phyloP scores from a whole-genome alignment of 78 protist species.

The Ministeria vibrans region DNA sequence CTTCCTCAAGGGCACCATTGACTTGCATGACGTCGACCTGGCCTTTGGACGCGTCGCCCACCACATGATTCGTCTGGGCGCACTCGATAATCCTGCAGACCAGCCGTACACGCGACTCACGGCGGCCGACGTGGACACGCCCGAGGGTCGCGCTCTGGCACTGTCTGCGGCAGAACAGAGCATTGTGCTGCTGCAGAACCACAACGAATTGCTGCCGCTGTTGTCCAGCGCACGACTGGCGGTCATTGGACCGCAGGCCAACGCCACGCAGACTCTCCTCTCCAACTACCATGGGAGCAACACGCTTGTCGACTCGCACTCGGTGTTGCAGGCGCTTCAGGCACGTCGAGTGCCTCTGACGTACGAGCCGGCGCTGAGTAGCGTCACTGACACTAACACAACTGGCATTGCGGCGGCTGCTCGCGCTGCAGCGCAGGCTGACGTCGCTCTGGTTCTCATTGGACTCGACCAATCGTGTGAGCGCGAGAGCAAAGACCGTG shows the following conservation, averaged over 20 bases:
- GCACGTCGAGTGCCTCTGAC: background rate
- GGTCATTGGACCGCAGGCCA: slow-evolving; percentile 28
- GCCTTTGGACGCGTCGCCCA: slow-evolving; percentile 11
- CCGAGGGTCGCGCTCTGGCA: background rate
- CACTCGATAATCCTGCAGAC: slow-evolving; percentile 4
- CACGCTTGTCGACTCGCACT: background rate
- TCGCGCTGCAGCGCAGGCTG: slow-evolving; percentile 18
- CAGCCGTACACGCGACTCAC: slow-evolving; percentile 8
- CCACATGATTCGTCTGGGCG: slow-evolving; percentile 25
- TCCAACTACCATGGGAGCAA: slow-evolving; percentile 18
- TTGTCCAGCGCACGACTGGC: background rate
- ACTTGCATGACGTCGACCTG: background rate
- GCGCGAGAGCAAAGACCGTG: slow-evolving; percentile 16
- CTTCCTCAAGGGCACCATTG: background rate
- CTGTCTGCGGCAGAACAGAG: slow-evolving; percentile 22
- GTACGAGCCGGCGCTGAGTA: background rate
- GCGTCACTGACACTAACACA: too few species aligned
- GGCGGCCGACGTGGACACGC: slow-evolving; percentile 7
- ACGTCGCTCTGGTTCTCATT: slow-evolving; percentile 13
- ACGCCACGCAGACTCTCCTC: background rate
- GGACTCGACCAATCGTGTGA: slow-evolving; percentile 16
- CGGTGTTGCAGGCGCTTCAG: background rate
- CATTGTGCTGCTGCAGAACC: slow-evolving; percentile 18
- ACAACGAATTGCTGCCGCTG: background rate
- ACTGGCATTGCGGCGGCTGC: slow-evolving; percentile 26